Conservation (phyloP, 768 basidiomycete species). For the Termitomyces sp. region DNA sequence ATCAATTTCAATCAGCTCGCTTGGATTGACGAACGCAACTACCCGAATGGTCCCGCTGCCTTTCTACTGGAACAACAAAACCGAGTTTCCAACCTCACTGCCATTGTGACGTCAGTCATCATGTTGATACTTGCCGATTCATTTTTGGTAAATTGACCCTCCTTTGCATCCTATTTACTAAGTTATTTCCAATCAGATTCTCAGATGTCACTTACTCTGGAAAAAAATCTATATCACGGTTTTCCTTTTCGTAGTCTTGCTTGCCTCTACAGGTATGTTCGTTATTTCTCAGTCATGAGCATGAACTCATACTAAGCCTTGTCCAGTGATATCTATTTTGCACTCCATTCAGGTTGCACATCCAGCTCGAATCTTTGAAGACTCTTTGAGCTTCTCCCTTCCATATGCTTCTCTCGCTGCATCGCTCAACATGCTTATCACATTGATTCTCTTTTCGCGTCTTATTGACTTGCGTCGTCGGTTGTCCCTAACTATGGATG, state of each 20-base stretch:
- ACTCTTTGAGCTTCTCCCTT: not conserved
- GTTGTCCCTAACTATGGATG: not conserved
- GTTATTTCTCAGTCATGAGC: not conserved
- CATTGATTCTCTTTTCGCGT: not conserved
- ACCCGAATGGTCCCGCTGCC: conserved; percentile 28
- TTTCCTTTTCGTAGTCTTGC: not conserved
- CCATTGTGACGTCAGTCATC: not conserved
- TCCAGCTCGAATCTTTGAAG: not conserved
- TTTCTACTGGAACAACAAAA: not conserved
- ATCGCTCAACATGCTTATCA: not conserved
- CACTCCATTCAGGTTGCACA: not conserved
- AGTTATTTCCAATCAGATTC: not conserved
- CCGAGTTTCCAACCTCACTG: not conserved
- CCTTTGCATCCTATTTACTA: not conserved
- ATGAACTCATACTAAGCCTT: not conserved
- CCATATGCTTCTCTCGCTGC: not conserved
- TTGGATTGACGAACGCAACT: conserved; percentile 30
- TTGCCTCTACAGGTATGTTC: not conserved
- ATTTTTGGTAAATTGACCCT: not conserved
- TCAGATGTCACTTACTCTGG: not conserved
- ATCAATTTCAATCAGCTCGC: conserved; percentile 20
- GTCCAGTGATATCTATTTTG: not conserved
- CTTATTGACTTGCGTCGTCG: not conserved
- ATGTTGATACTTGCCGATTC: not conserved
- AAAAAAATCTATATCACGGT: not conserved